Evolutionary conservation across 352 stramenopile genomes (phyloP).

Genomic region (Phytophthora citricola): DNA sequence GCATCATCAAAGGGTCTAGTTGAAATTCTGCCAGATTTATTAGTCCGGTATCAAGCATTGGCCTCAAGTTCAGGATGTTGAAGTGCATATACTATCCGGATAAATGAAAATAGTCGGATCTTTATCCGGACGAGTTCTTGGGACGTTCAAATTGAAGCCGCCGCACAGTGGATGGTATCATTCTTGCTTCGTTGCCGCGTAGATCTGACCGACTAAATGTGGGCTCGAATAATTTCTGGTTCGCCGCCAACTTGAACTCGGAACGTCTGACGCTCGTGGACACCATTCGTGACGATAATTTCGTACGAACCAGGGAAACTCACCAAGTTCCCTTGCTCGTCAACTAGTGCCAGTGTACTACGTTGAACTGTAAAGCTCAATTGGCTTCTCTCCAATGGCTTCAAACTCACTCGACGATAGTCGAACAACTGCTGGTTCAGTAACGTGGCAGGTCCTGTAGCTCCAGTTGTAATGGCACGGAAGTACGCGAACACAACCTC

Average conservation of each 20-base stretch:
- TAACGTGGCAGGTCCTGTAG: background rate
- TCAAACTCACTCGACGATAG: background rate
- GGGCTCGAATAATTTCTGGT: conserved; percentile 3
- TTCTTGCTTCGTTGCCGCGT: too few relatives aligned
- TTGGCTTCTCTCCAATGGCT: background rate
- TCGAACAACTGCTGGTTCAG: conserved; percentile 11
- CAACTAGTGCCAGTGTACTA: conserved; percentile 1
- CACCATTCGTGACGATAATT: conserved; percentile 5
- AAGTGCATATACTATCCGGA: background rate
- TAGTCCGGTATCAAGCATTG: background rate
- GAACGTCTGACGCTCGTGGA: conserved; percentile 1
- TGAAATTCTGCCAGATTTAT: background rate
- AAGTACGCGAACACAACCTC: conserved; percentile 7
- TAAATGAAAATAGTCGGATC: background rate
- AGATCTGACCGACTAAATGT: background rate
- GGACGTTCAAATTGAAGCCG: too few relatives aligned
- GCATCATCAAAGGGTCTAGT: background rate
- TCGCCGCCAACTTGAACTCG: background rate
- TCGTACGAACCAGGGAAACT: conserved; percentile 4
- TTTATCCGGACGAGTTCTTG: background rate
- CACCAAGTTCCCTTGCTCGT: conserved; percentile 5
- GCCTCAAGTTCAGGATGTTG: background rate
- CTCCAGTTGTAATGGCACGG: background rate
- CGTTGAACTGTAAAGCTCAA: background rate
- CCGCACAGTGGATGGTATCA: too few relatives aligned